Evolutionary conservation across 495 filamentous ascomycete species (phyloP).

Genomic region (Daldinia vernicosa): DNA sequence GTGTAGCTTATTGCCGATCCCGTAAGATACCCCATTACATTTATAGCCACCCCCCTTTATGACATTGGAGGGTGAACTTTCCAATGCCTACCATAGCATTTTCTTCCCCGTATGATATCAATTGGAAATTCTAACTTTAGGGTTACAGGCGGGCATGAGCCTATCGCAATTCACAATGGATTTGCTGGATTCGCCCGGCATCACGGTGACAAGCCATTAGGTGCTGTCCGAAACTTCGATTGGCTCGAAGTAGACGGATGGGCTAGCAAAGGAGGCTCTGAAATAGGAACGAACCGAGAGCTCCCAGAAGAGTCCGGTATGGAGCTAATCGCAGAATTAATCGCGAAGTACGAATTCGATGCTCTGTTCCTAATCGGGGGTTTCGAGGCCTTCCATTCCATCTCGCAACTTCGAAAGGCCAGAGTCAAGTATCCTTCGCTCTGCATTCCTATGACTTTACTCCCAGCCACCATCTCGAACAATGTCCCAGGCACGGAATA

Average conservation of each 20-base stretch:
- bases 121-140: slow-evolving; percentile 8
- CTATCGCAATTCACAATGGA: slow-evolving; percentile 93
- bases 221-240: slow-evolving; percentile 81
- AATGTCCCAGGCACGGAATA: slow-evolving; percentile 99
- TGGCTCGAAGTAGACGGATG: slow-evolving; percentile 97
- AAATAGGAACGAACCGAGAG: slow-evolving; percentile 97
- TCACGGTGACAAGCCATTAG: slow-evolving; percentile 80
- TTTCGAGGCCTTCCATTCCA: slow-evolving; percentile 95
- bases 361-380: slow-evolving; percentile 93
- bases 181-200: slow-evolving; percentile 95
- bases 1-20: slow-evolving; percentile 94
- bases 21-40: slow-evolving; percentile 51
- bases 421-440: slow-evolving; percentile 81
- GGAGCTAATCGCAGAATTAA: slow-evolving; percentile 81
- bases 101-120: not conserved
- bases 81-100: not conserved
- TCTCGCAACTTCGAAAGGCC: slow-evolving; percentile 84
- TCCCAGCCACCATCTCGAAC: slow-evolving; percentile 98
- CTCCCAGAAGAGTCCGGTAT: slow-evolving; percentile 86
- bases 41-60: not conserved
- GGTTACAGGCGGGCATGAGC: slow-evolving; percentile 72
- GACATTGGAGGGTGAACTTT: not conserved
- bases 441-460: slow-evolving; percentile 89
- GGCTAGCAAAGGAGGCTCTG: slow-evolving; percentile 95
- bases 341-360: slow-evolving; percentile 87